phyloP scores from a whole-genome alignment of 2,329 filamentous ascomycete species.

The Fusarium kyushuense region DNA sequence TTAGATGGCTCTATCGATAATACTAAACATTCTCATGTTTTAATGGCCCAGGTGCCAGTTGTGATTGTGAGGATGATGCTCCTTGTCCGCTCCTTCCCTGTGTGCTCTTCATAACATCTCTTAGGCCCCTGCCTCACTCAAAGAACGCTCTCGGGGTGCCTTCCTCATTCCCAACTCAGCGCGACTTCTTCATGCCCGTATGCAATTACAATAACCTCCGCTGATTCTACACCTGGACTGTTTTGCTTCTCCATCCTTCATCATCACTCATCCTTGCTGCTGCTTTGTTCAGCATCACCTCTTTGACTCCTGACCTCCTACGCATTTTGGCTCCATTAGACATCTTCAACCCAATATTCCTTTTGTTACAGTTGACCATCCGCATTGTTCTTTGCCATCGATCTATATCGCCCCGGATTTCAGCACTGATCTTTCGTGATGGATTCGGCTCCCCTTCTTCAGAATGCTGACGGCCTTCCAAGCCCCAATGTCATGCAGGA shows the following conservation, averaged over 20 bases:
- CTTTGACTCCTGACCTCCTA: constrained; percentile 11
- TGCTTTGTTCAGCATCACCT: constrained; percentile 16
- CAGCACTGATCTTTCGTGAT: constrained; percentile 37
- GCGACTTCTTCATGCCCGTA: constrained; percentile 12
- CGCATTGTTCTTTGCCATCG: constrained; percentile 1
- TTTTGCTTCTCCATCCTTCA: constrained; percentile 12
- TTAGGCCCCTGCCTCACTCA: not conserved
- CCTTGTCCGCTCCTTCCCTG: not conserved
- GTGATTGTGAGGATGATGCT: no score
- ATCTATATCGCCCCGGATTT: not conserved
- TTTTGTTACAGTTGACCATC: not conserved
- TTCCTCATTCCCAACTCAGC: not conserved
- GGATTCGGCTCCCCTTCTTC: constrained; percentile 54
- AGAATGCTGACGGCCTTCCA: constrained; percentile 48
- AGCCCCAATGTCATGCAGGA: constrained; percentile 52
- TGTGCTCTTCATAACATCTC: not conserved
- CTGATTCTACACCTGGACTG: not conserved
- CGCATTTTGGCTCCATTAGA: constrained; percentile 22
- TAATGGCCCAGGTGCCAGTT: not conserved
- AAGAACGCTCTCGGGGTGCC: not conserved
- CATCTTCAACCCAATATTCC: constrained; percentile 22
- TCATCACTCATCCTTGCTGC: constrained; percentile 18
- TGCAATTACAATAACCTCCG: not conserved
- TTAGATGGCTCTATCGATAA: not conserved
- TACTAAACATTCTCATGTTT: not conserved